These are phyloP conservation scores for Rubia tinctorum DNA, from an alignment of 305 asterid species.

Conservation along the genomic window DNA sequence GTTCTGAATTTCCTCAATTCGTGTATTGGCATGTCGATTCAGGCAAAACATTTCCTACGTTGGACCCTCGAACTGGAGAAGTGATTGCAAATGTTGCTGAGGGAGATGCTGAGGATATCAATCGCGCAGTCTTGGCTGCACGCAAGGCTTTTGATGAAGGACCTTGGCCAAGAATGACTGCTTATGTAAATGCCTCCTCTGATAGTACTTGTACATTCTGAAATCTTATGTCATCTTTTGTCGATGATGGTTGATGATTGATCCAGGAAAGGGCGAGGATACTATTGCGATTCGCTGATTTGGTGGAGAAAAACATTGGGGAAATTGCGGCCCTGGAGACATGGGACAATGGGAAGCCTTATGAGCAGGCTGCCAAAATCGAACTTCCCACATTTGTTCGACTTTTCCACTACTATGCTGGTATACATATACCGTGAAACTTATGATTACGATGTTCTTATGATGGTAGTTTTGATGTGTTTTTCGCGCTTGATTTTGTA, in stretches of 20 bases:
- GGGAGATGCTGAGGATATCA: constrained; percentile 46
- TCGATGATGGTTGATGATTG: constrained; percentile 12
- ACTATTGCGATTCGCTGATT: constrained; percentile 58
- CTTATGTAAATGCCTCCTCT: constrained; percentile 38
- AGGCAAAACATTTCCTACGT: constrained; percentile 79
- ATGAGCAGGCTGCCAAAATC: constrained; percentile 52
- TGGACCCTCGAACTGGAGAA: constrained; percentile 71
- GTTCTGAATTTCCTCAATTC: neutral
- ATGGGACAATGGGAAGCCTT: constrained; percentile 80
- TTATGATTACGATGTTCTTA: neutral
- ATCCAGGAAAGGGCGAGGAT: constrained; percentile 59
- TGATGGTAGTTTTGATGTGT: constrained; percentile 7
- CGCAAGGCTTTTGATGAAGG: constrained; percentile 83
- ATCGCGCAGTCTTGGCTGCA: constrained; percentile 78
- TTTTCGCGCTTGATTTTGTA: constrained; percentile 6
- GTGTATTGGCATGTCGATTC: neutral
- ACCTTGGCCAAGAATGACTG: constrained; percentile 85
- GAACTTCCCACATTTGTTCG: constrained; percentile 61
- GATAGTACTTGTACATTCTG: too few relatives aligned
- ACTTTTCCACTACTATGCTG: constrained; percentile 67
- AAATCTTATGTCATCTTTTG: neutral
- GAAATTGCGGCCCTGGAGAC: constrained; percentile 72
- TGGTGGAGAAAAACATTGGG: constrained; percentile 56
- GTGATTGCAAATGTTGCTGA: constrained; percentile 43
- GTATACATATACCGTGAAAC: constrained; percentile 24